These are phyloP conservation scores for Tripidium arundinaceum DNA, from an alignment of 202 grass and related monocot genomes.

Conservation along the genomic window DNA sequence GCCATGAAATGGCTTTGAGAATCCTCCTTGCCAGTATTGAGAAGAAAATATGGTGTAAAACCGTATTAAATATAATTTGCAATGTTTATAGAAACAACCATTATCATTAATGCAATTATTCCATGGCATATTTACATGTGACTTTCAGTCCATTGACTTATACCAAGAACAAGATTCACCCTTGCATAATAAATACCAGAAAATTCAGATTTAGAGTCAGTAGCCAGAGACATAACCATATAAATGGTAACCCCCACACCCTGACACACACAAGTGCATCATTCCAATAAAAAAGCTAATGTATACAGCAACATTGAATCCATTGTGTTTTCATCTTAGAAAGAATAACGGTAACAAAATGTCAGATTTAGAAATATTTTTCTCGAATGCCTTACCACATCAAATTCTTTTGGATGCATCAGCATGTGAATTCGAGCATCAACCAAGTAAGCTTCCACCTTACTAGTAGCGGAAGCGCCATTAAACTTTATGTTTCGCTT, in stretches of 20 bases:
- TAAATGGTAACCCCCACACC: background rate
- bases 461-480: slow-evolving; percentile 56
- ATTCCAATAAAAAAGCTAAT: slow-evolving; percentile 3
- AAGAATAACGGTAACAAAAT: background rate
- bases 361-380: slow-evolving; percentile 8
- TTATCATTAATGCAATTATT: slow-evolving; percentile 8
- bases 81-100: slow-evolving; percentile 8
- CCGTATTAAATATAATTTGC: background rate
- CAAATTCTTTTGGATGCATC: slow-evolving; percentile 97
- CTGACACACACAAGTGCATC: background rate
- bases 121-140: background rate
- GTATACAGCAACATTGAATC: background rate
- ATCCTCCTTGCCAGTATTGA: slow-evolving; percentile 94
- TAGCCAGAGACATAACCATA: background rate
- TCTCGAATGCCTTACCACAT: slow-evolving; percentile 57
- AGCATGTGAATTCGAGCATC: slow-evolving; percentile 98
- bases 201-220: slow-evolving; percentile 2
- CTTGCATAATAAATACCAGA: slow-evolving; percentile 11
- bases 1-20: slow-evolving; percentile 98
- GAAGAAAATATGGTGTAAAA: background rate
- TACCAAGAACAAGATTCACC: background rate
- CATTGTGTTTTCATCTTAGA: background rate
- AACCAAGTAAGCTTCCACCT: slow-evolving; percentile 86
- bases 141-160: background rate
- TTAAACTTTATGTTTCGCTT: slow-evolving; percentile 90